These are phyloP conservation scores for Neoarthrinium moseri DNA, from an alignment of 2,329 filamentous ascomycete species.

Conservation along the genomic window DNA sequence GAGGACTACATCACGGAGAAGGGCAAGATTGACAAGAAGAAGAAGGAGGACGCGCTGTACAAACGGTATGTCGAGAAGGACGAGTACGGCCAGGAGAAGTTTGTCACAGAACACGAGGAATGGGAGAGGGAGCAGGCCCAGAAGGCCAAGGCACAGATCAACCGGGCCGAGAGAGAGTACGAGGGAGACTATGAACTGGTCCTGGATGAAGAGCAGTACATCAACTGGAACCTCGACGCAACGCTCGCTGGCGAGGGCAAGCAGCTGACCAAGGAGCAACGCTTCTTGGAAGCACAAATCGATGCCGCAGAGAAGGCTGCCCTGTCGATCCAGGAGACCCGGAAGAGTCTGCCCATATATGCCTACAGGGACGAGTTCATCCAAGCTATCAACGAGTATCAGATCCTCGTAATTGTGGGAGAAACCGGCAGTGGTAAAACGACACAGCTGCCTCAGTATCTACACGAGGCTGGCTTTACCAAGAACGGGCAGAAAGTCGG, in stretches of 20 bases:
- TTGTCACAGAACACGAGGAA: constrained; percentile 90
- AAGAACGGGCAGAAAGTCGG: constrained; percentile 82
- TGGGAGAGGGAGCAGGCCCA: constrained; percentile 90
- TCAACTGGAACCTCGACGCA: constrained; percentile 79
- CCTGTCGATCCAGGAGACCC: constrained; percentile 83
- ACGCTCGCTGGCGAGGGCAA: constrained; percentile 71
- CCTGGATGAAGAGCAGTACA: constrained; percentile 84
- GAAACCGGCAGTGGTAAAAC: constrained; percentile 96
- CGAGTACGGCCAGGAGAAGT: constrained; percentile 83
- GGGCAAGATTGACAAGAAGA: constrained; percentile 81
- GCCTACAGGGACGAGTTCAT: constrained; percentile 83
- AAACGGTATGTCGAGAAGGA: constrained; percentile 87
- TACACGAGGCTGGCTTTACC: constrained; percentile 88
- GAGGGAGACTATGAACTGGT: constrained; percentile 90
- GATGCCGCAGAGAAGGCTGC: constrained; percentile 88
- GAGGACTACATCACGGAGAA: constrained; percentile 95
- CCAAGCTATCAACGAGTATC: constrained; percentile 79
- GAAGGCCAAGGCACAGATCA: constrained; percentile 85
- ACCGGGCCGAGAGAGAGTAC: constrained; percentile 69
- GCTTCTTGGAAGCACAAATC: constrained; percentile 75
- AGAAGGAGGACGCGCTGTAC: constrained; percentile 87
- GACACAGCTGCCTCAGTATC: constrained; percentile 90
- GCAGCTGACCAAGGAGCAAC: constrained; percentile 74
- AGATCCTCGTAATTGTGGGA: constrained; percentile 87
- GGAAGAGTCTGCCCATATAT: constrained; percentile 89